These are phyloP conservation scores for Populus ilicifolia DNA, from an alignment of 345 rosid species.

Conservation along the genomic window DNA sequence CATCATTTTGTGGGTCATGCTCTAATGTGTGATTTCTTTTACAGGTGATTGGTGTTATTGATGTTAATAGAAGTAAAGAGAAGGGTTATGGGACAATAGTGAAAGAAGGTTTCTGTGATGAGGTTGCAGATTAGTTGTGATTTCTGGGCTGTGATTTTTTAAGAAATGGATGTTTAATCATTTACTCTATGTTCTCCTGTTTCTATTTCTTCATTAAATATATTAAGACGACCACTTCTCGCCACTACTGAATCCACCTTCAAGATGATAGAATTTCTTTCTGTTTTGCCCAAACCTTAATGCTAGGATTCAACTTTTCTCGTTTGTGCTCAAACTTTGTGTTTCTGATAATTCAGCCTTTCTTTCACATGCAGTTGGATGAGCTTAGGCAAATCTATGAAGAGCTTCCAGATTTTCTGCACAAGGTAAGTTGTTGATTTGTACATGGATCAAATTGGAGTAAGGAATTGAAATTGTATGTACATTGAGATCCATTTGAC, in stretches of 20 bases:
- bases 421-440: slow-evolving; percentile 53
- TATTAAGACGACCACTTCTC: not conserved
- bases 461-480: slow-evolving; percentile 8
- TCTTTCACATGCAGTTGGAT: slow-evolving; percentile 54
- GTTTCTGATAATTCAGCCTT: slow-evolving; percentile 2
- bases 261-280: not conserved
- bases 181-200: not conserved
- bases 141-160: not conserved
- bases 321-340: not conserved
- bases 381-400: slow-evolving; percentile 93
- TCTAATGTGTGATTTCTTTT: not conserved
- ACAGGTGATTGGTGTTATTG: slow-evolving; percentile 89
- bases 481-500: slow-evolving; percentile 11
- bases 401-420: slow-evolving; percentile 84
- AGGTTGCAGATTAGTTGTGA: slow-evolving; percentile 45
- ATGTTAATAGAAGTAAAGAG: slow-evolving; percentile 74
- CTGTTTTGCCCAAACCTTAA: not conserved
- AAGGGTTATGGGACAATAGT: slow-evolving; percentile 81
- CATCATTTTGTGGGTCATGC: not conserved
- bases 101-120: slow-evolving; percentile 85
- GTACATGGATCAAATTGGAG: slow-evolving; percentile 7
- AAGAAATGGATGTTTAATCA: not conserved
- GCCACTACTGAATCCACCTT: not conserved
- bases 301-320: slow-evolving; percentile 1
- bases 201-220: not conserved